Percentiles rank a stretch among this genome's conserved stretches.
Conservation (phyloP, 2,329 filamentous ascomycete species). For the Hymenotorrendiella dingleyae region DNA sequence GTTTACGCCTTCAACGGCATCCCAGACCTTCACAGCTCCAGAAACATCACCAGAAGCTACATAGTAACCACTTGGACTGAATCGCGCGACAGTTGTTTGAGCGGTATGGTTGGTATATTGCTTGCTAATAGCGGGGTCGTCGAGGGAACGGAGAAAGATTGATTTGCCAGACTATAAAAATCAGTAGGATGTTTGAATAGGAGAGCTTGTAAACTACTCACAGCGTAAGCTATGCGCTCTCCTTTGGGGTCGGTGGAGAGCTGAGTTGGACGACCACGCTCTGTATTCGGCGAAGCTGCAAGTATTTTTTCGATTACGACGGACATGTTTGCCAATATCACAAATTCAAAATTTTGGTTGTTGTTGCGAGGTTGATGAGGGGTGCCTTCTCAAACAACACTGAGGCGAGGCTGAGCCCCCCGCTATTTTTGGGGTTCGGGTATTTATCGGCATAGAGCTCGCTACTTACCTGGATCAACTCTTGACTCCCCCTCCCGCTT, state of each 20-base stretch:
- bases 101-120: conserved; percentile 92
- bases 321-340: no score
- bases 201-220: conserved; percentile 40
- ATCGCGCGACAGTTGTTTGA: conserved; percentile 85
- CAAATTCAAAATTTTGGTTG: no score
- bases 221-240: conserved; percentile 87
- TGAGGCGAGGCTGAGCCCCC: conserved; percentile 13
- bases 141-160: conserved; percentile 91
- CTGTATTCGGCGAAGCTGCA: conserved; percentile 77
- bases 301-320: conserved; percentile 64
- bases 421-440: no score
- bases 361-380: no score
- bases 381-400: no score
- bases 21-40: conserved; percentile 87
- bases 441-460: no score
- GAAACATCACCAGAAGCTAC: conserved; percentile 85
- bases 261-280: conserved; percentile 80
- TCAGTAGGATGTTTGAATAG: conserved; percentile 9
- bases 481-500: no score
- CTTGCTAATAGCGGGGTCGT: conserved; percentile 74
- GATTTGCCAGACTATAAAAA: conserved; percentile 77
- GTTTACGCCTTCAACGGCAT: conserved; percentile 74
- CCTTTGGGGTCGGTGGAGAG: conserved; percentile 85
- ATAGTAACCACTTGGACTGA: conserved; percentile 91
- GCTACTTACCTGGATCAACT: no score